Percentiles rank a stretch among this genome's conserved stretches.
phyloP scores from a whole-genome alignment of 1,284 basidiomycete genomes.

The Caloboletus firmus region DNA sequence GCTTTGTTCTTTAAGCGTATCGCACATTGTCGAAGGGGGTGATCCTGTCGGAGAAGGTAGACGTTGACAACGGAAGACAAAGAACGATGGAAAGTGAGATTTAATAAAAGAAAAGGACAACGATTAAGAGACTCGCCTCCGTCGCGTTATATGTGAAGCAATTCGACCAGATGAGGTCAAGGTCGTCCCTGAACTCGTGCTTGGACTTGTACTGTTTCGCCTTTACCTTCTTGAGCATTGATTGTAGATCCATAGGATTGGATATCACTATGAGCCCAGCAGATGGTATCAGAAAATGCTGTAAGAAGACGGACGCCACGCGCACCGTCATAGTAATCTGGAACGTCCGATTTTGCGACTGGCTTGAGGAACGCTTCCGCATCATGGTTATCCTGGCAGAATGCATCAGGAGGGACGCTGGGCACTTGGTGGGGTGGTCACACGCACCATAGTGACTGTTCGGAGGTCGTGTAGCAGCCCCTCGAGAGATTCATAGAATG shows the following conservation, averaged over 20 bases:
- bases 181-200: constrained; percentile 88
- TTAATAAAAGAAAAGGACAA: background rate
- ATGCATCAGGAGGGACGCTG: constrained; percentile 17
- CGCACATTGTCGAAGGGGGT: constrained; percentile 81
- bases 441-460: constrained; percentile 70
- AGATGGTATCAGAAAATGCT: background rate
- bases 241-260: constrained; percentile 92
- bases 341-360: constrained; percentile 82
- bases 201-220: constrained; percentile 90
- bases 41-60: constrained; percentile 46
- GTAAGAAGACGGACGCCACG: constrained; percentile 16
- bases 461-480: constrained; percentile 82
- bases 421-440: constrained; percentile 4
- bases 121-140: constrained; percentile 55
- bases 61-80: background rate
- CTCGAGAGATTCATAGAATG: constrained; percentile 90
- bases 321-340: constrained; percentile 86
- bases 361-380: constrained; percentile 88
- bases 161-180: constrained; percentile 97
- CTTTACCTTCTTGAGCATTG: constrained; percentile 93
- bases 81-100: background rate
- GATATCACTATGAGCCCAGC: constrained; percentile 69
- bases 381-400: constrained; percentile 76
- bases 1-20: constrained; percentile 77
- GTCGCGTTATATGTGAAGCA: constrained; percentile 91